A percentile compares a stretch with the other conserved stretches of the same genome.
Conservation (phyloP, 345 rosid species). For the Melaleuca quinquenervia region DNA sequence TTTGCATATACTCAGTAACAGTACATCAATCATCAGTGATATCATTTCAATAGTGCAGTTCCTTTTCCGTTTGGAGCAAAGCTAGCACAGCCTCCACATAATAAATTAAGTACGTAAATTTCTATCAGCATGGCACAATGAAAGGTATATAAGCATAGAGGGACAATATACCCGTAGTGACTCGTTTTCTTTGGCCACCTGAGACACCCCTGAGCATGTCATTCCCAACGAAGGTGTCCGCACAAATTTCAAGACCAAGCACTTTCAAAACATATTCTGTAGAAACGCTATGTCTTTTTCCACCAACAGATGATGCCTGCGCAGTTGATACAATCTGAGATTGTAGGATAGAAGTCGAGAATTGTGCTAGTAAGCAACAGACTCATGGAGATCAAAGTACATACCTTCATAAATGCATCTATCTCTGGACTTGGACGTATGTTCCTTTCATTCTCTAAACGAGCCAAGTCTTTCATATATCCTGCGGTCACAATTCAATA, state of each 20-base stretch:
- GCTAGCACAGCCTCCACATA: background rate
- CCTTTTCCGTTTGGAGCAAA: background rate
- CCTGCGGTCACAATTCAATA: slow-evolving; percentile 17
- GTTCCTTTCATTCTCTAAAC: slow-evolving; percentile 60
- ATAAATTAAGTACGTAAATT: background rate
- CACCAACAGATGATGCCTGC: slow-evolving; percentile 74
- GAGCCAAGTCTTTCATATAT: slow-evolving; percentile 49
- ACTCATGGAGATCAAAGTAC: background rate
- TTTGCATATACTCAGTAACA: background rate
- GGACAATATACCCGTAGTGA: slow-evolving; percentile 65
- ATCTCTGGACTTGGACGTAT: slow-evolving; percentile 68
- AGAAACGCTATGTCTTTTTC: slow-evolving; percentile 63
- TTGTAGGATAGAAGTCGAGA: background rate
- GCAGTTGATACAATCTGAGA: background rate
- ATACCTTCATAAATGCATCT: slow-evolving; percentile 96
- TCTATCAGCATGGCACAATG: background rate
- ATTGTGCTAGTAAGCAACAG: background rate
- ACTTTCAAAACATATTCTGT: slow-evolving; percentile 79
- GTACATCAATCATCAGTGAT: background rate
- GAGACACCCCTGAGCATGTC: slow-evolving; percentile 97
- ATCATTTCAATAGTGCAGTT: background rate
- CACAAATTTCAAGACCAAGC: slow-evolving; percentile 85
- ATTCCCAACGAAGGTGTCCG: slow-evolving; percentile 80
- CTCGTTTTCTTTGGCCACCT: slow-evolving; percentile 92
- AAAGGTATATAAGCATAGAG: background rate